Evolutionary conservation across 2,329 filamentous ascomycete genomes (phyloP).

Genomic region (Fusarium clavum): DNA sequence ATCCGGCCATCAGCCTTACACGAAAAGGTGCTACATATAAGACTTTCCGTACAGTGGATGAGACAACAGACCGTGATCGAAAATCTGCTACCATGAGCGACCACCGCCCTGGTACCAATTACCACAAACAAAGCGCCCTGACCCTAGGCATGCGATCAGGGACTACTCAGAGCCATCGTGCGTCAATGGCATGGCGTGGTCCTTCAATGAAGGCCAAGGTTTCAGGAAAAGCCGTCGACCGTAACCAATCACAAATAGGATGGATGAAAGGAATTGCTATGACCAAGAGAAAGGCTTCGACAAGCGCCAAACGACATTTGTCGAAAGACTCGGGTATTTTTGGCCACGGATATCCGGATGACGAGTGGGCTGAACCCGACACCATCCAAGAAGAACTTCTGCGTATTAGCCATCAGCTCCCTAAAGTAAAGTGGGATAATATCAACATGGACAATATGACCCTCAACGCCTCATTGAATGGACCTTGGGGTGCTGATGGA

Average conservation of each 20-base stretch:
- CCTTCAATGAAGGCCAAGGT: slow-evolving; percentile 70
- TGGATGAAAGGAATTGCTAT: slow-evolving; percentile 78
- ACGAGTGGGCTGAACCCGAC: slow-evolving; percentile 71
- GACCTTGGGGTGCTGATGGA: slow-evolving; percentile 70
- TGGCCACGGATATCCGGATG: slow-evolving; percentile 62
- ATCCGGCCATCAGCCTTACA: slow-evolving; percentile 76
- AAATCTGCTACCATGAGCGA: slow-evolving; percentile 72
- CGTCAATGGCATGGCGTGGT: slow-evolving; percentile 61
- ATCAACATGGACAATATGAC: slow-evolving; percentile 72
- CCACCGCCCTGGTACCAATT: slow-evolving; percentile 60
- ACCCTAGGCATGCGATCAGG: slow-evolving; percentile 58
- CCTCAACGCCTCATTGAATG: slow-evolving; percentile 70
- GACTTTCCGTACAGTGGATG: slow-evolving; percentile 81
- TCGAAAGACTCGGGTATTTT: slow-evolving; percentile 66
- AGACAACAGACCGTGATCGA: slow-evolving; percentile 67
- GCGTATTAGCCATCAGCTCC: slow-evolving; percentile 70
- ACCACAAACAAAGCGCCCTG: slow-evolving; percentile 58
- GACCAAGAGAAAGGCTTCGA: slow-evolving; percentile 64
- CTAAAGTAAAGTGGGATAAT: slow-evolving; percentile 73
- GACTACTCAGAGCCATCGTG: slow-evolving; percentile 45
- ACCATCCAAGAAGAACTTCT: slow-evolving; percentile 73
- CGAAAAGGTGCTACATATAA: slow-evolving; percentile 87
- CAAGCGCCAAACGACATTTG: slow-evolving; percentile 58
- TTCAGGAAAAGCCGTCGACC: slow-evolving; percentile 56
- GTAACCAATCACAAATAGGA: slow-evolving; percentile 68